Evolutionary conservation across 1,284 basidiomycete genomes (phyloP).

Genomic region (Leccinum solheimii): DNA sequence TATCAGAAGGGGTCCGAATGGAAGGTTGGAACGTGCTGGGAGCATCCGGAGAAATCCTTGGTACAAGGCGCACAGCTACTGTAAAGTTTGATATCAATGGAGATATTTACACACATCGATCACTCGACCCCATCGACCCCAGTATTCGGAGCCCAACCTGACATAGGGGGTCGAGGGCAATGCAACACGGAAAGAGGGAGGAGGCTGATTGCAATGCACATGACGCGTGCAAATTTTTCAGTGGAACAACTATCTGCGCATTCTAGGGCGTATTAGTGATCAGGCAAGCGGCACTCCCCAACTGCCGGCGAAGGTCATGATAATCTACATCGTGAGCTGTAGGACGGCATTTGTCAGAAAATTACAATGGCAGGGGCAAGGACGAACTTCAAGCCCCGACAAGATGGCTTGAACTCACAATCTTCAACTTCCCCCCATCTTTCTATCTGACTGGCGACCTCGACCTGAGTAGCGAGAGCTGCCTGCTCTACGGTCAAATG

Average conservation of each 20-base stretch:
- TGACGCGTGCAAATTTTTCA: slow-evolving; percentile 11
- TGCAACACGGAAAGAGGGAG: background rate
- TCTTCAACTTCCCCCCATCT: slow-evolving; percentile 99
- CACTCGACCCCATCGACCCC: slow-evolving; percentile 12
- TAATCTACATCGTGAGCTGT: slow-evolving; percentile 95
- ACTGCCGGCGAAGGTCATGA: slow-evolving; percentile 86
- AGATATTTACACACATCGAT: slow-evolving; percentile 23
- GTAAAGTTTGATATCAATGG: slow-evolving; percentile 21
- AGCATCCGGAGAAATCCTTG: background rate
- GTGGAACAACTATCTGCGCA: slow-evolving; percentile 6
- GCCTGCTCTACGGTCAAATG: slow-evolving; percentile 83
- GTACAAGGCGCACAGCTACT: slow-evolving; percentile 10
- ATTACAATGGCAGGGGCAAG: slow-evolving; percentile 4
- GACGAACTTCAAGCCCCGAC: slow-evolving; percentile 4
- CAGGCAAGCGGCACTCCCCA: slow-evolving; percentile 77
- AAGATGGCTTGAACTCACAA: slow-evolving; percentile 57
- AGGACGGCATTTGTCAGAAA: slow-evolving; percentile 12
- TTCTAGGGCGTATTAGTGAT: slow-evolving; percentile 38
- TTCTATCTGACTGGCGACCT: slow-evolving; percentile 94
- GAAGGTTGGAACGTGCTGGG: slow-evolving; percentile 16
- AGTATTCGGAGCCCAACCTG: slow-evolving; percentile 12
- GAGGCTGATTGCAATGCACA: slow-evolving; percentile 4
- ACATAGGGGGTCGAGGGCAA: slow-evolving; percentile 12
- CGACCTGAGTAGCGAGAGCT: slow-evolving; percentile 83
- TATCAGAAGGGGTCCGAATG: slow-evolving; percentile 13